A percentile compares a stretch with the other conserved stretches of the same genome.
phyloP scores from a whole-genome alignment of 2,329 filamentous ascomycete species.

The Cercospora janseana region DNA sequence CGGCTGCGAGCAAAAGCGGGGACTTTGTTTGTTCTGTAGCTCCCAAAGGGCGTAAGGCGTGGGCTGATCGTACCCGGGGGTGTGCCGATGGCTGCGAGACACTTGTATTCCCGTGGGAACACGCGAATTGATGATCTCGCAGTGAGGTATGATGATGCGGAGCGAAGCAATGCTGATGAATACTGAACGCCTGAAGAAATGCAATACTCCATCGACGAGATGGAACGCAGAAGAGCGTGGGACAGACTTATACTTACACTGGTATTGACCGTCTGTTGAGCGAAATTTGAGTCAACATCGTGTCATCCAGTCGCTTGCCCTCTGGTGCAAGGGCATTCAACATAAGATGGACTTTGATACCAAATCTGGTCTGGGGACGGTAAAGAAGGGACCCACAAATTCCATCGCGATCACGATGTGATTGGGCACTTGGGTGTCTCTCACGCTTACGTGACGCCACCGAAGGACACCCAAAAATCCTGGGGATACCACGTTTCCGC shows the following conservation, averaged over 20 bases:
- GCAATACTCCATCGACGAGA: not conserved
- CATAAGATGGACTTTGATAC: slow-evolving; percentile 11
- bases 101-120: not conserved
- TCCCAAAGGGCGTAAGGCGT: slow-evolving; percentile 11
- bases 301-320: slow-evolving; percentile 2
- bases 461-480: not conserved
- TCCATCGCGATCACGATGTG: slow-evolving; percentile 7
- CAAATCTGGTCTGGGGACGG: slow-evolving; percentile 8
- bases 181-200: slow-evolving; percentile 6
- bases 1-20: slow-evolving; percentile 9
- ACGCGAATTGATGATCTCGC: not conserved
- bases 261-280: not conserved
- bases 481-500: slow-evolving; percentile 6
- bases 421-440: slow-evolving; percentile 5
- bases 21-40: not conserved
- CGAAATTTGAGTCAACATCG: not conserved
- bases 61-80: not conserved
- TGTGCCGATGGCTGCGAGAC: not conserved
- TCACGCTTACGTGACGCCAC: slow-evolving; percentile 6
- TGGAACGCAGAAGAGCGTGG: not conserved
- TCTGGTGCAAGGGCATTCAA: slow-evolving; percentile 4
- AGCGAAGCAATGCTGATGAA: slow-evolving; percentile 2
- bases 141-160: slow-evolving; percentile 1
- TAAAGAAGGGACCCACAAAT: slow-evolving; percentile 3
- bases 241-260: slow-evolving; percentile 10